phyloP scores from a whole-genome alignment of 2,329 filamentous ascomycete species.

The Ophiocordyceps australis region DNA sequence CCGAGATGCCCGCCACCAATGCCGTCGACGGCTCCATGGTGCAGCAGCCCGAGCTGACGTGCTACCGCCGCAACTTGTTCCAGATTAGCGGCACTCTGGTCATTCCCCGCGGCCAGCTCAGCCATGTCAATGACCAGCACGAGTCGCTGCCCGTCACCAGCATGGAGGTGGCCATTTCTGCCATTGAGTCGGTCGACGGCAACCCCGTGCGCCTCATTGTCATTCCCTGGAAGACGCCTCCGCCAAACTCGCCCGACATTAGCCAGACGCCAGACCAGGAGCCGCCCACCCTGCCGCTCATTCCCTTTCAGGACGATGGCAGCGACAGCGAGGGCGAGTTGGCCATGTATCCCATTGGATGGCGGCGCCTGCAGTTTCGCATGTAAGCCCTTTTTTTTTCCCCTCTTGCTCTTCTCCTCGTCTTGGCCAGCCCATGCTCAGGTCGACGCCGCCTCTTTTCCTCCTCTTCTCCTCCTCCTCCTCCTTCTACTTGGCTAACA shows the following conservation, averaged over 20 bases:
- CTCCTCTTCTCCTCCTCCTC: too few species aligned
- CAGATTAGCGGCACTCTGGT: constrained; percentile 86
- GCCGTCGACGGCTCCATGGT: constrained; percentile 35
- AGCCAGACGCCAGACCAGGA: constrained; percentile 59
- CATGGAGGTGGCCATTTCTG: constrained; percentile 77
- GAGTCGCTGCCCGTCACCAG: constrained; percentile 67
- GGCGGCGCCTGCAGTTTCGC: constrained; percentile 84
- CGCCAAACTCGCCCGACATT: constrained; percentile 54
- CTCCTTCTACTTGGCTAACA: not conserved
- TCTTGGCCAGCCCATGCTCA: too few species aligned
- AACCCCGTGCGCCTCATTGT: constrained; percentile 87
- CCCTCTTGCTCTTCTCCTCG: not conserved
- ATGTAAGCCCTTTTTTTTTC: constrained; percentile 31
- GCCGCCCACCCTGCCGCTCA: constrained; percentile 62
- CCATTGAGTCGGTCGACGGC: constrained; percentile 86
- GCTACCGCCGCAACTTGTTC: constrained; percentile 89
- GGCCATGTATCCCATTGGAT: constrained; percentile 81
- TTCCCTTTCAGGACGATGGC: constrained; percentile 44
- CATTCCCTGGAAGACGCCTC: constrained; percentile 94
- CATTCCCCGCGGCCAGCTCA: constrained; percentile 59
- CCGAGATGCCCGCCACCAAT: constrained; percentile 56
- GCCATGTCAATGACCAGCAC: constrained; percentile 66
- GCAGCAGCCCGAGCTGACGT: constrained; percentile 70
- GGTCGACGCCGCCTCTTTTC: too few species aligned
- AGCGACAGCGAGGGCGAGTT: constrained; percentile 55